Percentiles rank a stretch among this genome's conserved stretches.
These are phyloP conservation scores for Dendrothele bispora DNA, from an alignment of 768 basidiomycete genomes.

Conservation along the genomic window DNA sequence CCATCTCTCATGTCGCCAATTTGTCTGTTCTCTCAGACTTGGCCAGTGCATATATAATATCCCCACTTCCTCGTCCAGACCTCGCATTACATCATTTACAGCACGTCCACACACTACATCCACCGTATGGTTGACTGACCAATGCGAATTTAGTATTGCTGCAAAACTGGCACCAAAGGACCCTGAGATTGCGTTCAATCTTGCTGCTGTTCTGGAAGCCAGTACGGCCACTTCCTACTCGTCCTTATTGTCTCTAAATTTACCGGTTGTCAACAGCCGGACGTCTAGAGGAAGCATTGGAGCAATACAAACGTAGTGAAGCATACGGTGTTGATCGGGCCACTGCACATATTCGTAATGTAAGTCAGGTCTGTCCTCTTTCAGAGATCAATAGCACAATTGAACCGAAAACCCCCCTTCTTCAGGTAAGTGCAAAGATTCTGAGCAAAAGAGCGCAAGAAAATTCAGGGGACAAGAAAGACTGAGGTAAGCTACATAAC, in stretches of 20 bases:
- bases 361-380: slow-evolving; percentile 33
- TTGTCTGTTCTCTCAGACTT: slow-evolving; percentile 52
- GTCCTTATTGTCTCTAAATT: slow-evolving; percentile 35
- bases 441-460: slow-evolving; percentile 60
- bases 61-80: slow-evolving; percentile 77
- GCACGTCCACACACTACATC: slow-evolving; percentile 41
- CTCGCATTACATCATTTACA: slow-evolving; percentile 83
- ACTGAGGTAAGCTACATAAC: slow-evolving; percentile 18
- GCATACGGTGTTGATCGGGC: slow-evolving; percentile 81
- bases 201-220: slow-evolving; percentile 88
- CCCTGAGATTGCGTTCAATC: slow-evolving; percentile 89
- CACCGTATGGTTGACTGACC: slow-evolving; percentile 28
- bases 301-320: slow-evolving; percentile 79
- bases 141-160: slow-evolving; percentile 62
- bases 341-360: slow-evolving; percentile 78
- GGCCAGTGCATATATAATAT: slow-evolving; percentile 87
- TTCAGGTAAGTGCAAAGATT: slow-evolving; percentile 79
- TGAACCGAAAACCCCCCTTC: too few relatives aligned
- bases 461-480: slow-evolving; percentile 36
- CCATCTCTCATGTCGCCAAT: too few relatives aligned
- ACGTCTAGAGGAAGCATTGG: slow-evolving; percentile 75
- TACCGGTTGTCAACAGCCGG: slow-evolving; percentile 53
- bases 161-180: slow-evolving; percentile 84
- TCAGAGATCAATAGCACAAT: too few relatives aligned
- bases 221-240: slow-evolving; percentile 46